Evolutionary conservation across 345 rosid genomes (phyloP).

Genomic region (Laguncularia racemosa): DNA sequence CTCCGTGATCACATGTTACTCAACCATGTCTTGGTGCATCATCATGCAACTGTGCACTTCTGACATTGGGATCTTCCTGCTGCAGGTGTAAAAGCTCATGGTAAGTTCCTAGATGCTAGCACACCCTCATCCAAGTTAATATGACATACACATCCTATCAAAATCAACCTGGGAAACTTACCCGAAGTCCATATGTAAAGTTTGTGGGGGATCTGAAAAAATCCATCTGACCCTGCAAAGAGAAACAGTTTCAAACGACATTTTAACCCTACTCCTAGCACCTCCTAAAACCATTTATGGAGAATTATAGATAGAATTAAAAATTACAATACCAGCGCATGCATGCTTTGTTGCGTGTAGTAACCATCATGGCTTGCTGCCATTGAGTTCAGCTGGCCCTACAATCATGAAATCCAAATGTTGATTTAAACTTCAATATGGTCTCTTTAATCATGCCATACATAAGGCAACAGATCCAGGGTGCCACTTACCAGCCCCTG

Average conservation of each 20-base stretch:
- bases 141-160: neutral
- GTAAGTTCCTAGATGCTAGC: neutral
- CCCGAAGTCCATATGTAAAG: slow-evolving; percentile 53
- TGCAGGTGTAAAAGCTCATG: slow-evolving; percentile 3
- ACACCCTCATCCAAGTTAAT: neutral
- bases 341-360: slow-evolving; percentile 42
- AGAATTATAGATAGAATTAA: no score
- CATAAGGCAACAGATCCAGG: neutral
- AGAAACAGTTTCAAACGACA: slow-evolving; percentile 6
- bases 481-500: slow-evolving; percentile 42
- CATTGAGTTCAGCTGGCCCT: slow-evolving; percentile 55
- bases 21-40: slow-evolving; percentile 65
- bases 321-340: slow-evolving; percentile 33
- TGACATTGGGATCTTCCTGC: slow-evolving; percentile 76
- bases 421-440: neutral
- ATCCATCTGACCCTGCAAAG: slow-evolving; percentile 60
- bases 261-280: neutral
- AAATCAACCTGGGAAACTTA: slow-evolving; percentile 19
- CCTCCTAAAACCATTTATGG: neutral
- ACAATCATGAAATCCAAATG: slow-evolving; percentile 5
- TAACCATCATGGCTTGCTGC: slow-evolving; percentile 53
- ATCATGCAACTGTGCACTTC: slow-evolving; percentile 65
- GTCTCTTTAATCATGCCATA: neutral
- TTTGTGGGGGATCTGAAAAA: slow-evolving; percentile 52
- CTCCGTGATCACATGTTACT: slow-evolving; percentile 7